Percentiles rank a stretch among this genome's conserved stretches.
Conservation (phyloP, 2,329 filamentous ascomycete genomes). For the Alternaria hordeiaustralica region DNA sequence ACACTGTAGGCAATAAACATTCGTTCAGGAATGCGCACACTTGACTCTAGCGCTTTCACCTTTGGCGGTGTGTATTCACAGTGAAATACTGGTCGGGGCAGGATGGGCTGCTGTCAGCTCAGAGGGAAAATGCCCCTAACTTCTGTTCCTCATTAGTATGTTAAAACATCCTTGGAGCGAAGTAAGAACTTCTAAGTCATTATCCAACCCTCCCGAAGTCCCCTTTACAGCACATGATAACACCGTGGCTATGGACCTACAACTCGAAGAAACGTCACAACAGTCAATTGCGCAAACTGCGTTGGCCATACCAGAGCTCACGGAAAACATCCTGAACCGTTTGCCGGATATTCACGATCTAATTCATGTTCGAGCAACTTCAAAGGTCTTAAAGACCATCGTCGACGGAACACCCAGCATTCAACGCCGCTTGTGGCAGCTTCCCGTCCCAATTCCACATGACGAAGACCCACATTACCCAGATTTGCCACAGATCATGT, state of each 20-base stretch:
- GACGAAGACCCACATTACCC: background rate
- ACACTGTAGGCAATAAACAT: background rate
- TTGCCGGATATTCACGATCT: background rate
- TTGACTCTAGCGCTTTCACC: background rate
- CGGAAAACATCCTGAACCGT: background rate
- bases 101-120: background rate
- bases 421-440: background rate
- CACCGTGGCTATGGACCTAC: background rate
- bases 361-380: background rate
- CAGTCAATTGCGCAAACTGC: background rate
- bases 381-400: background rate
- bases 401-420: background rate
- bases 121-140: background rate
- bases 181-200: background rate
- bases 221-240: background rate
- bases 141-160: background rate
- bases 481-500: background rate
- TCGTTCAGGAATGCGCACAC: background rate
- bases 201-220: background rate
- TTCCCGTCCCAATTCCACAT: background rate
- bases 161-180: background rate
- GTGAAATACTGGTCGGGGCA: background rate
- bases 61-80: background rate
- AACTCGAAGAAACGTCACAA: background rate
- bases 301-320: background rate